phyloP scores from a whole-genome alignment of 2,329 filamentous ascomycete genomes.

The Davidsoniella australis region DNA sequence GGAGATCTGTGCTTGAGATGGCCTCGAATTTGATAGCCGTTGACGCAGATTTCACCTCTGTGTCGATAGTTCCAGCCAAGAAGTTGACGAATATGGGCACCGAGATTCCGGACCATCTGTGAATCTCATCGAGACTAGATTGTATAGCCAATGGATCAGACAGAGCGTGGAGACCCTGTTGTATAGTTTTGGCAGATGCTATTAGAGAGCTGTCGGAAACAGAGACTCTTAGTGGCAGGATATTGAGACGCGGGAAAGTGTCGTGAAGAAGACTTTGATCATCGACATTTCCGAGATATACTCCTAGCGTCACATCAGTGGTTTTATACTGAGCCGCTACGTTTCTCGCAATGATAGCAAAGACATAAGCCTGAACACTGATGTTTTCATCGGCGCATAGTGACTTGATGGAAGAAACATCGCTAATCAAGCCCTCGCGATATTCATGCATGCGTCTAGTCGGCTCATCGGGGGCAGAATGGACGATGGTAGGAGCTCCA shows the following conservation, averaged over 20 bases:
- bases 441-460: slow-evolving; percentile 17
- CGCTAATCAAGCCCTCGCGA: slow-evolving; percentile 22
- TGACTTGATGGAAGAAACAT: slow-evolving; percentile 24
- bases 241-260: slow-evolving; percentile 56
- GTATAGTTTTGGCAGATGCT: neutral
- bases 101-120: slow-evolving; percentile 1
- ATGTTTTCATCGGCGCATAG: slow-evolving; percentile 28
- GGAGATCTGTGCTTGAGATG: neutral
- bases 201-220: slow-evolving; percentile 4
- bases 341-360: slow-evolving; percentile 49
- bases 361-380: slow-evolving; percentile 56
- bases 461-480: slow-evolving; percentile 24
- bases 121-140: slow-evolving; percentile 4
- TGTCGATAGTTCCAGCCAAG: neutral
- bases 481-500: slow-evolving; percentile 11
- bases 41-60: neutral
- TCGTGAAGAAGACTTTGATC: slow-evolving; percentile 25
- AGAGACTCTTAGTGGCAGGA: slow-evolving; percentile 53
- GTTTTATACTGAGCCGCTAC: slow-evolving; percentile 15
- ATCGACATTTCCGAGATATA: slow-evolving; percentile 71
- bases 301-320: slow-evolving; percentile 43
- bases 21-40: neutral
- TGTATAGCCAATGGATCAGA: neutral
- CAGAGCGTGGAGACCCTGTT: slow-evolving; percentile 2
- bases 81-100: slow-evolving; percentile 6